A percentile compares a stretch with the other conserved stretches of the same genome.
Conservation (phyloP, 2,329 filamentous ascomycete species). For the Pseudopyricularia javanii region DNA sequence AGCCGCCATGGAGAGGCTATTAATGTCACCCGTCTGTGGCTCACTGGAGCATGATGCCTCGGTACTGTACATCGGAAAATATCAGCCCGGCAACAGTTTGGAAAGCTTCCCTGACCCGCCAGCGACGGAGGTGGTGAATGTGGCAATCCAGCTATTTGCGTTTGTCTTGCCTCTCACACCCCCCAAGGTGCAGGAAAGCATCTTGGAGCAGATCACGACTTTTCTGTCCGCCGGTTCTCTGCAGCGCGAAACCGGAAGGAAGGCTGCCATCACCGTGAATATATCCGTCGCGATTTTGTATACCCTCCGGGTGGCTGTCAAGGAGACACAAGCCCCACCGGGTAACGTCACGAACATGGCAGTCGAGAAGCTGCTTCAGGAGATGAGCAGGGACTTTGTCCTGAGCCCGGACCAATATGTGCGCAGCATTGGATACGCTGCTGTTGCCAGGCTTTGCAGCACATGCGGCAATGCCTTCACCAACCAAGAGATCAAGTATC, state of each 20-base stretch:
- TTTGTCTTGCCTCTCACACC: constrained; percentile 82
- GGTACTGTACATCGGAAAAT: constrained; percentile 52
- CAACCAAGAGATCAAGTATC: constrained; percentile 69
- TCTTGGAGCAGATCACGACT: constrained; percentile 83
- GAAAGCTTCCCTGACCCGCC: constrained; percentile 58
- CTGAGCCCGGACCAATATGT: constrained; percentile 77
- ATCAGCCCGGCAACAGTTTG: background rate
- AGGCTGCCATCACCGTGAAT: constrained; percentile 84
- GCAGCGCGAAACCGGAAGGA: constrained; percentile 76
- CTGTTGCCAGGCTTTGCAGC: constrained; percentile 74
- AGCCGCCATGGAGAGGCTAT: constrained; percentile 46
- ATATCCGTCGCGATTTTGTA: constrained; percentile 70
- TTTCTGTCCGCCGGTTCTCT: constrained; percentile 72
- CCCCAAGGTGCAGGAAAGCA: constrained; percentile 87
- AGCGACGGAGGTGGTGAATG: constrained; percentile 85
- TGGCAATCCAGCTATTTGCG: constrained; percentile 86
- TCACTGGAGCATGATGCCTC: constrained; percentile 85
- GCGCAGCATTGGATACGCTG: constrained; percentile 72
- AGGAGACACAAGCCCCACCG: constrained; percentile 59
- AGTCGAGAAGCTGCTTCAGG: constrained; percentile 76
- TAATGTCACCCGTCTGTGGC: constrained; percentile 63
- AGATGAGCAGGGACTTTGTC: constrained; percentile 60
- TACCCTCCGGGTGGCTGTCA: constrained; percentile 71
- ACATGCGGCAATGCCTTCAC: constrained; percentile 80
- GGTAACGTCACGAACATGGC: constrained; percentile 64